Evolutionary conservation across 208 protist genomes (phyloP), one percentile per base, ranked within the genome.

Genomic region (Wallacemonas sp.): DNA sequence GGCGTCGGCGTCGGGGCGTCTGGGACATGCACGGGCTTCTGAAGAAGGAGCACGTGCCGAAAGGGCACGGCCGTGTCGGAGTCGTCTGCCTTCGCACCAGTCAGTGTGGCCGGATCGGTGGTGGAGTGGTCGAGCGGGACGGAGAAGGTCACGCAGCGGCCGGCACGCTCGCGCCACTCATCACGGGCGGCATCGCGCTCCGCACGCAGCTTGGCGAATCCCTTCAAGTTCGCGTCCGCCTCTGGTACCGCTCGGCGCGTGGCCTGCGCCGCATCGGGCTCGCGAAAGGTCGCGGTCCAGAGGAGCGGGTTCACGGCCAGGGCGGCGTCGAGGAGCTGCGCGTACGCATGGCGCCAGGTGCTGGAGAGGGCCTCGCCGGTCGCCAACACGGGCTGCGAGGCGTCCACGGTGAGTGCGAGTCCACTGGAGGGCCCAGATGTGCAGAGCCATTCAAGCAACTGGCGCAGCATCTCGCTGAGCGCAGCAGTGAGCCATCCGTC

Each of bases 21-120:
- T 55, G 48, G 48, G n/a, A 18, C 25, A 1, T 41, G 52, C 4
- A 18, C 5, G 3, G 31, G 26, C 32, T 59, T 59, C 69, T 91
- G 84, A 18, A 89, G 54, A 29, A 90, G 59, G 0, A 91, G 49
- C 38, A 78, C 84, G 65, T 88, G 72, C 36, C 70, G 80, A 52
- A 79, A 83, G 4, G 49, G 39, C 8, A 61, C 55, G 12, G 44
- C 26, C 22, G 20, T 20, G 44, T 61, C 23, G 23, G 31, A 18
- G 44, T 61, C 23, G 23, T 20, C n/a, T 8, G 62, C 22, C 22
- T 64, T 3, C 7, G 61, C n/a, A 0, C 49, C 18, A 2, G 32
- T 3, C 12, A n/a, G n/a, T n/a, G n/a, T n/a, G n/a, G n/a, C n/a
- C n/a, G n/a, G n/a, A n/a, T n/a, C n/a, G n/a, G n/a, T n/a, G n/a